Conservation (phyloP, 768 basidiomycete species). For the Mycena epipterygia region DNA sequence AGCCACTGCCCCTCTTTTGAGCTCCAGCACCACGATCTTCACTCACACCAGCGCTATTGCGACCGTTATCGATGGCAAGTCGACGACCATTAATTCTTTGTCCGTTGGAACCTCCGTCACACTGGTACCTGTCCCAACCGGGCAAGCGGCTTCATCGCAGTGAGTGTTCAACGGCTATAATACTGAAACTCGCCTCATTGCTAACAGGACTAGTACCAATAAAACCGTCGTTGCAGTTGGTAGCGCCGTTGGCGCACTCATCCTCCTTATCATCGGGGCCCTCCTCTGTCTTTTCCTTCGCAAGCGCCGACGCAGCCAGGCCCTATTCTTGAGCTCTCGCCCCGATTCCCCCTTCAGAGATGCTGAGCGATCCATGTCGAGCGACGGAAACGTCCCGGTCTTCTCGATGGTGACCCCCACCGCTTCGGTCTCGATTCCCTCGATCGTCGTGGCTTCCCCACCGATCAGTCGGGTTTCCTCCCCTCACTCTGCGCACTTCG, state of each 20-base stretch:
- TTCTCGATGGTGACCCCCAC: conserved; percentile 32
- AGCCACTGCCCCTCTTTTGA: background rate
- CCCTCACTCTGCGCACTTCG: background rate
- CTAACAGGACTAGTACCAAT: conserved; percentile 4
- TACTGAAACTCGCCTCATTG: background rate
- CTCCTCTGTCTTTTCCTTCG: conserved; percentile 33
- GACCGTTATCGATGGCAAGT: background rate
- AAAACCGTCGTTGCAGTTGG: conserved; percentile 4
- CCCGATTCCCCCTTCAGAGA: conserved; percentile 30
- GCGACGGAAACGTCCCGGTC: conserved; percentile 13
- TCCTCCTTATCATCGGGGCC: conserved; percentile 16
- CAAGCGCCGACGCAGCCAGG: conserved; percentile 29
- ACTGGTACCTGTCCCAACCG: conserved; percentile 4
- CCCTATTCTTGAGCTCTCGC: conserved; percentile 35
- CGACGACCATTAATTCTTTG: background rate
- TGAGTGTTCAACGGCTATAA: background rate
- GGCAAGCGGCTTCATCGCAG: background rate
- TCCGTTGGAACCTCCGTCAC: background rate
- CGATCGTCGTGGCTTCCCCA: conserved; percentile 24
- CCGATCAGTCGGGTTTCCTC: conserved; percentile 4
- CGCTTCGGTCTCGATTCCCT: conserved; percentile 13
- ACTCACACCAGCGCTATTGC: background rate
- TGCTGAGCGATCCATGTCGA: conserved; percentile 19
- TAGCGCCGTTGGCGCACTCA: conserved; percentile 8
- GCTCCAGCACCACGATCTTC: background rate